Percentiles rank a stretch among this genome's conserved stretches.
Conservation (phyloP, 106 monocot genomes). For the Agapanthus africanus region DNA sequence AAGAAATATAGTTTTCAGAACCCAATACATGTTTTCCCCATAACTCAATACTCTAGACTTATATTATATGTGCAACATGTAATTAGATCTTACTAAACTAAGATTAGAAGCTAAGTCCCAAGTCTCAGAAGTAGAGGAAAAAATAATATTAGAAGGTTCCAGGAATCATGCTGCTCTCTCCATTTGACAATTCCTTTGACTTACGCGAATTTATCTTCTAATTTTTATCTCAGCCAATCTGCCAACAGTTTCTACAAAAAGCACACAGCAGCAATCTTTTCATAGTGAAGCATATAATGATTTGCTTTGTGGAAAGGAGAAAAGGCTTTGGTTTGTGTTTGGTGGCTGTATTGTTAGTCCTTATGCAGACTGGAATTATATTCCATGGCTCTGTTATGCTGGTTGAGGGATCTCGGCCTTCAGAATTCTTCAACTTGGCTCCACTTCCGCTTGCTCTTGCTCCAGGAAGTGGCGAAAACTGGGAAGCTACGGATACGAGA, state of each 20-base stretch:
- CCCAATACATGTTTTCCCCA: neutral
- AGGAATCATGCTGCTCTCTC: conserved; percentile 9
- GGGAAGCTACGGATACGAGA: conserved; percentile 16
- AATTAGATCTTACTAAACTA: neutral
- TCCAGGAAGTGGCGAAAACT: neutral
- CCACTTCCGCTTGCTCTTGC: conserved; percentile 7
- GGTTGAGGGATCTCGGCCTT: conserved; percentile 10
- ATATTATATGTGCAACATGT: neutral
- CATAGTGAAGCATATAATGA: neutral
- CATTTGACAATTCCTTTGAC: neutral
- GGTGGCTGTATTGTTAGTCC: conserved; percentile 10
- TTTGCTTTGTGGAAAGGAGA: conserved; percentile 9
- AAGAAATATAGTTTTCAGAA: conserved; percentile 5
- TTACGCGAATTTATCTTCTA: neutral
- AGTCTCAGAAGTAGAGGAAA: conserved; percentile 8
- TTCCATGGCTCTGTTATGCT: conserved; percentile 7
- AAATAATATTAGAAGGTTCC: conserved; percentile 11
- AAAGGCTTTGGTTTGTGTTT: conserved; percentile 3
- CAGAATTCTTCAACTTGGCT: conserved; percentile 15
- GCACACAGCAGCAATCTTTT: neutral
- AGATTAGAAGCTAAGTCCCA: conserved; percentile 2
- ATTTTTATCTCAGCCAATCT: neutral
- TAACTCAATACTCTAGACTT: neutral
- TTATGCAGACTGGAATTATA: neutral
- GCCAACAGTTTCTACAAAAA: neutral